Conservation (phyloP, 2,329 filamentous ascomycete genomes). For the Colletotrichum sp. region DNA sequence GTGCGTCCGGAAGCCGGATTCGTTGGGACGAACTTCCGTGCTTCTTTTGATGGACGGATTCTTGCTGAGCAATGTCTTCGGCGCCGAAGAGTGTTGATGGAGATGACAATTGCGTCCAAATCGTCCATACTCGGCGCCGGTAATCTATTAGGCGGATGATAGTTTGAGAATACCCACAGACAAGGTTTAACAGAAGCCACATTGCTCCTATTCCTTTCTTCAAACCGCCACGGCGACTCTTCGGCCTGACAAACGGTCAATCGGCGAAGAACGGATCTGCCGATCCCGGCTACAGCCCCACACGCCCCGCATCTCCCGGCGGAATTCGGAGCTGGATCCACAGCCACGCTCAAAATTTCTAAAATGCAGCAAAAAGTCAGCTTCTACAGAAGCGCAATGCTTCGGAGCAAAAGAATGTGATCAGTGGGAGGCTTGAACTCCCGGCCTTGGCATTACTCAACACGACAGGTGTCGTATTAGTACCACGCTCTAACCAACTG, state of each 20-base stretch:
- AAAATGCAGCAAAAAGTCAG: neutral
- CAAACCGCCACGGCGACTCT: neutral
- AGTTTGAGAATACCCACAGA: neutral
- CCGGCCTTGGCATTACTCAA: constrained; percentile 18
- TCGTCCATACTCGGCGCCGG: neutral
- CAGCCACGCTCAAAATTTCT: neutral
- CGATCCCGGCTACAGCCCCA: neutral
- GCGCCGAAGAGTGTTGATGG: neutral
- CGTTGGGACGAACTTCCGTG: neutral
- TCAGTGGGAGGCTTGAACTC: constrained; percentile 22
- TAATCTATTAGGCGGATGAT: neutral
- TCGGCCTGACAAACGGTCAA: neutral
- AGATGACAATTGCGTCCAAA: neutral
- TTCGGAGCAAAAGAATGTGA: neutral
- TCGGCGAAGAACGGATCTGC: neutral
- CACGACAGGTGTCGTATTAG: constrained; percentile 13
- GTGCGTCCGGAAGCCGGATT: neutral
- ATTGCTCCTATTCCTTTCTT: neutral
- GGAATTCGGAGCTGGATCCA: neutral
- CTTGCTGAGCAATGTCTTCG: neutral
- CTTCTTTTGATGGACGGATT: neutral
- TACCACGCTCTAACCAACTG: constrained; percentile 23
- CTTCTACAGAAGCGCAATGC: neutral
- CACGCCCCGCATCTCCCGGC: neutral
- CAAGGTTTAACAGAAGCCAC: neutral